phyloP scores from a whole-genome alignment of 768 basidiomycete genomes.

The Lactarius sanguifluus region DNA sequence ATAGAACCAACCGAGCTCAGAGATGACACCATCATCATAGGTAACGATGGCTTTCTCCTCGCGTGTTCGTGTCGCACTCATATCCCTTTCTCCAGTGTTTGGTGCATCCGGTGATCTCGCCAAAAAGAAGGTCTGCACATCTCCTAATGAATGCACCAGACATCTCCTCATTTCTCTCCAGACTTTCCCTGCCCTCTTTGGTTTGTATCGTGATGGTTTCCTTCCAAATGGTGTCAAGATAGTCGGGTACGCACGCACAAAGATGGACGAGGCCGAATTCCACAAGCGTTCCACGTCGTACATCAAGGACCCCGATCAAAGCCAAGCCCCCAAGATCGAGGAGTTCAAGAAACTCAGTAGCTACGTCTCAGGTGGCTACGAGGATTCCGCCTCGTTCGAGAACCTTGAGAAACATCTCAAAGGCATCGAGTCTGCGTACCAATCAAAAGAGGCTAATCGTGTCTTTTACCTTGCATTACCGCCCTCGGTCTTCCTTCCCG shows the following conservation, averaged over 20 bases:
- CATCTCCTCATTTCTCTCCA: constrained; percentile 35
- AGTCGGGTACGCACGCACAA: constrained; percentile 95
- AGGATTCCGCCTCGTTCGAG: constrained; percentile 77
- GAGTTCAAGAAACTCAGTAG: constrained; percentile 80
- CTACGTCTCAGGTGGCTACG: constrained; percentile 88
- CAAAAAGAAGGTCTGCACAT: constrained; percentile 83
- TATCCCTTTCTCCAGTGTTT: constrained; percentile 55
- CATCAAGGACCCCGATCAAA: constrained; percentile 75
- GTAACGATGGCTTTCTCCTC: constrained; percentile 41
- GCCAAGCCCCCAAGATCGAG: constrained; percentile 62
- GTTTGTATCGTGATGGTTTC: constrained; percentile 75
- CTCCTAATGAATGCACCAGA: not conserved
- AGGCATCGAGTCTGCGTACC: constrained; percentile 72
- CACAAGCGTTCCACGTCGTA: constrained; percentile 80
- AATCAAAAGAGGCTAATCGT: constrained; percentile 66
- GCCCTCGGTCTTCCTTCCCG: constrained; percentile 93
- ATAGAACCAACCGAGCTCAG: constrained; percentile 61
- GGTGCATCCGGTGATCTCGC: constrained; percentile 97
- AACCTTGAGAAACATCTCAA: constrained; percentile 73
- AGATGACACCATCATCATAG: constrained; percentile 88
- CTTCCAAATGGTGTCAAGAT: constrained; percentile 85
- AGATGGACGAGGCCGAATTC: constrained; percentile 86
- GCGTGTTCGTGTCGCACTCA: constrained; percentile 13
- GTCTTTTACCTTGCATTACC: constrained; percentile 97
- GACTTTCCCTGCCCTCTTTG: constrained; percentile 96